Percentiles rank a stretch among this genome's conserved stretches.
Conservation (phyloP, 306 rosid species). For the Quercus wislizeni region DNA sequence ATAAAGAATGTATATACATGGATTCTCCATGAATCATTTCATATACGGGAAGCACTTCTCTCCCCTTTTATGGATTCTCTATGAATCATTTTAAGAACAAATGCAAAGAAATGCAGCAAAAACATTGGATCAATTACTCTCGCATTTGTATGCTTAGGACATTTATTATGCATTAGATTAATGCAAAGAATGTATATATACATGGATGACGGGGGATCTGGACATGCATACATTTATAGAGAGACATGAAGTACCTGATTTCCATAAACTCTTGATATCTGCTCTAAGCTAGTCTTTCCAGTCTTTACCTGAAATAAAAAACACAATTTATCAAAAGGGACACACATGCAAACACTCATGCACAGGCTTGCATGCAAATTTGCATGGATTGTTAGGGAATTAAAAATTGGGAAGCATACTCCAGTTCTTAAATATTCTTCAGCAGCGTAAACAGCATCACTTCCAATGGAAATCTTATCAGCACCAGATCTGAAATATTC, state of each 20-base stretch:
- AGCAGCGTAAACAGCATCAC: constrained; percentile 97
- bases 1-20: too few relatives aligned
- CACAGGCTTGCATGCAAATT: neutral
- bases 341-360: neutral
- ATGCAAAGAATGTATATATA: neutral
- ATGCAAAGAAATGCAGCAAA: neutral
- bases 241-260: constrained; percentile 62
- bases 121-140: neutral
- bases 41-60: neutral
- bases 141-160: neutral
- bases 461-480: constrained; percentile 96
- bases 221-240: constrained; percentile 1
- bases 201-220: neutral
- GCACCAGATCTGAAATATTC: constrained; percentile 99
- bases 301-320: constrained; percentile 60
- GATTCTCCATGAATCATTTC: too few relatives aligned
- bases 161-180: neutral
- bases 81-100: too few relatives aligned
- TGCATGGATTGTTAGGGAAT: constrained; percentile 8
- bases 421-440: constrained; percentile 85
- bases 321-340: constrained; percentile 30
- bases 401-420: constrained; percentile 41
- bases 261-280: constrained; percentile 91
- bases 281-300: constrained; percentile 93
- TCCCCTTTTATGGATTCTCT: neutral